Conservation (phyloP, 2,329 filamentous ascomycete genomes). For the Alternaria panax region DNA sequence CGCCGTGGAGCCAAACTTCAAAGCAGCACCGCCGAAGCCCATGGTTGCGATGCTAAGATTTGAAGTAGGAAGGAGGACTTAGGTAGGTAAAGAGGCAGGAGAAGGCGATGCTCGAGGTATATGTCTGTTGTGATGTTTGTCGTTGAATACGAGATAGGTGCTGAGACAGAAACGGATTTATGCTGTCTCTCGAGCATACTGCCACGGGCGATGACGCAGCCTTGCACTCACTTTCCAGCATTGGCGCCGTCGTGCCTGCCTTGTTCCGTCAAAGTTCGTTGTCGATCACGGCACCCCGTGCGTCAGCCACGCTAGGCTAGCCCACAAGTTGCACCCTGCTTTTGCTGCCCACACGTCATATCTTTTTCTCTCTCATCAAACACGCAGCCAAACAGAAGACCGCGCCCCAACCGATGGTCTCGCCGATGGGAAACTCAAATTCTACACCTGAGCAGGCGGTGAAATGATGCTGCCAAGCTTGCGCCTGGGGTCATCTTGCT, state of each 20-base stretch:
- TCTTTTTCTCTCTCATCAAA: neutral
- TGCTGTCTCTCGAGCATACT: neutral
- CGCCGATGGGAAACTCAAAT: conserved; percentile 5
- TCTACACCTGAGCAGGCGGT: neutral
- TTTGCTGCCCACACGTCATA: conserved; percentile 11
- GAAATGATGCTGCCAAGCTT: conserved; percentile 3
- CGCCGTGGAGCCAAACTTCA: conserved; percentile 74
- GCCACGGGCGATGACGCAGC: conserved; percentile 16
- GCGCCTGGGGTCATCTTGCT: conserved; percentile 7
- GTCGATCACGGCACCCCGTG: conserved; percentile 9
- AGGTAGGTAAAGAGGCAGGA: neutral
- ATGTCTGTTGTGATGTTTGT: neutral
- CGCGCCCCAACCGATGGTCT: neutral
- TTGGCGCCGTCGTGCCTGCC: conserved; percentile 8
- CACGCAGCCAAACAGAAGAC: neutral
- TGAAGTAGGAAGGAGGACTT: neutral
- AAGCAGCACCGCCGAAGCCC: conserved; percentile 66
- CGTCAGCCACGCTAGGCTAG: conserved; percentile 7
- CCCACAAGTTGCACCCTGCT: conserved; percentile 8
- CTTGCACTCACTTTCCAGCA: conserved; percentile 8
- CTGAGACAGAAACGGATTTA: conserved; percentile 10
- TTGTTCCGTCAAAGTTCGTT: conserved; percentile 4
- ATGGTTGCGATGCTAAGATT: conserved; percentile 51
- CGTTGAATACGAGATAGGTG: neutral
- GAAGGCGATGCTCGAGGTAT: neutral